These are phyloP conservation scores for Lyophyllum semitale DNA, from an alignment of 768 basidiomycete genomes.

Conservation along the genomic window DNA sequence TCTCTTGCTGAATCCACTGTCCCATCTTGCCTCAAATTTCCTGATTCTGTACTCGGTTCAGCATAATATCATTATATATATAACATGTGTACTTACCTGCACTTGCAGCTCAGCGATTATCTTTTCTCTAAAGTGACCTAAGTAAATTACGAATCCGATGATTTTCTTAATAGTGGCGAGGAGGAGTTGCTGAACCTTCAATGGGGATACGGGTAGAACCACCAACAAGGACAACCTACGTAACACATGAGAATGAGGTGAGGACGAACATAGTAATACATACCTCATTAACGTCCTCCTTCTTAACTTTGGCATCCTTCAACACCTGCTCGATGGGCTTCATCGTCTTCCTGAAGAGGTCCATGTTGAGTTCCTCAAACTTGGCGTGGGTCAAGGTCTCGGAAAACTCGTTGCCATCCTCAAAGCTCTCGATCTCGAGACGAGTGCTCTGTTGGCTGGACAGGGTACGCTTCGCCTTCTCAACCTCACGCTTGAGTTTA, in stretches of 20 bases:
- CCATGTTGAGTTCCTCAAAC: slow-evolving; percentile 98
- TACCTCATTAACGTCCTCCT: slow-evolving; percentile 94
- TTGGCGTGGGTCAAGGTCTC: slow-evolving; percentile 97
- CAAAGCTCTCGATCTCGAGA: slow-evolving; percentile 95
- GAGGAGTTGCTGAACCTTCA: slow-evolving; percentile 97
- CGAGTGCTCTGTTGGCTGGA: slow-evolving; percentile 87
- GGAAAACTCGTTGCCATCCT: slow-evolving; percentile 94
- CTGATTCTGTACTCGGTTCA: no score
- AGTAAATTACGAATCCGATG: no score
- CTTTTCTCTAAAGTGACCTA: no score
- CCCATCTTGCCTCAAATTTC: no score
- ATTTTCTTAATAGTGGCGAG: slow-evolving; percentile 82
- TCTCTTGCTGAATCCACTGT: slow-evolving; percentile 32
- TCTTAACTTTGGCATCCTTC: slow-evolving; percentile 97
- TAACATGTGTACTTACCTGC: slow-evolving; percentile 40
- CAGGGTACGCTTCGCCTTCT: slow-evolving; percentile 91
- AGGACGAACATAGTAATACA: background rate
- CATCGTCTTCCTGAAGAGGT: slow-evolving; percentile 99
- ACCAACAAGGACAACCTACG: slow-evolving; percentile 84
- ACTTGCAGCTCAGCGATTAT: no score
- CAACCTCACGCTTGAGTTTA: slow-evolving; percentile 91
- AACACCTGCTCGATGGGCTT: slow-evolving; percentile 98
- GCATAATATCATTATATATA: no score
- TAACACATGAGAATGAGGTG: background rate
- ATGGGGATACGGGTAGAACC: slow-evolving; percentile 99